phyloP scores from a whole-genome alignment of 495 filamentous ascomycete genomes.

The Recurvomyces mirabilis region DNA sequence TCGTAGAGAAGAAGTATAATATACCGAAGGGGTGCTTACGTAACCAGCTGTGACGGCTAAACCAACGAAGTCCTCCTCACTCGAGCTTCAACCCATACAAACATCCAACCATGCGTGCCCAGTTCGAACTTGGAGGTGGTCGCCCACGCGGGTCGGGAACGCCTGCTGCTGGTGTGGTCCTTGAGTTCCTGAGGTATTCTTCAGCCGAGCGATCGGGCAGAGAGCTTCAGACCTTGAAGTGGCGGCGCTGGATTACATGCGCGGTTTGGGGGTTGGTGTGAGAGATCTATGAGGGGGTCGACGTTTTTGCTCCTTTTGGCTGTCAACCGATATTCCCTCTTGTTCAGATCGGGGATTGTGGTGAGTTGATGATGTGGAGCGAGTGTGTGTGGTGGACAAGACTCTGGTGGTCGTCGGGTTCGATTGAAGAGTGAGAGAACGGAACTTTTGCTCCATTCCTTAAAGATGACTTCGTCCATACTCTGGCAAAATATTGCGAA shows the following conservation, averaged over 20 bases:
- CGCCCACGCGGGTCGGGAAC: constrained; percentile 23
- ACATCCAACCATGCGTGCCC: constrained; percentile 18
- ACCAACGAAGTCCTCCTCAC: constrained; percentile 15
- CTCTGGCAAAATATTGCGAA: constrained; percentile 40
- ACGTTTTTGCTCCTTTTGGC: constrained; percentile 18
- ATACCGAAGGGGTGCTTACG: too few relatives aligned
- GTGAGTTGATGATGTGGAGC: too few relatives aligned
- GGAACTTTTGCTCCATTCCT: too few relatives aligned
- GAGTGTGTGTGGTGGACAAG: too few relatives aligned
- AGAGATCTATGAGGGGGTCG: constrained; percentile 6
- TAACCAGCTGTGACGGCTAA: constrained; percentile 21
- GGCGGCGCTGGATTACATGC: constrained; percentile 20
- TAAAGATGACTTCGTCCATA: constrained; percentile 28
- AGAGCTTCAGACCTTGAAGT: constrained; percentile 22
- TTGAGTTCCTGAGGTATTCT: constrained; percentile 20
- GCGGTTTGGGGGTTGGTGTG: constrained; percentile 14
- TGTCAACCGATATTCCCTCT: too few relatives aligned
- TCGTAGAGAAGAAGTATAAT: too few relatives aligned
- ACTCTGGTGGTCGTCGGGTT: too few relatives aligned
- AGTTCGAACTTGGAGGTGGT: constrained; percentile 22
- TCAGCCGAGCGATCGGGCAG: constrained; percentile 26
- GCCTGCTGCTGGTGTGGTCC: constrained; percentile 20
- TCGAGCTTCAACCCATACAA: constrained; percentile 1
- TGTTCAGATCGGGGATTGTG: too few relatives aligned
- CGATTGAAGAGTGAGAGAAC: too few relatives aligned